Evolutionary conservation across 306 rosid genomes (phyloP).

Genomic region (Pachyrhizus erosus): DNA sequence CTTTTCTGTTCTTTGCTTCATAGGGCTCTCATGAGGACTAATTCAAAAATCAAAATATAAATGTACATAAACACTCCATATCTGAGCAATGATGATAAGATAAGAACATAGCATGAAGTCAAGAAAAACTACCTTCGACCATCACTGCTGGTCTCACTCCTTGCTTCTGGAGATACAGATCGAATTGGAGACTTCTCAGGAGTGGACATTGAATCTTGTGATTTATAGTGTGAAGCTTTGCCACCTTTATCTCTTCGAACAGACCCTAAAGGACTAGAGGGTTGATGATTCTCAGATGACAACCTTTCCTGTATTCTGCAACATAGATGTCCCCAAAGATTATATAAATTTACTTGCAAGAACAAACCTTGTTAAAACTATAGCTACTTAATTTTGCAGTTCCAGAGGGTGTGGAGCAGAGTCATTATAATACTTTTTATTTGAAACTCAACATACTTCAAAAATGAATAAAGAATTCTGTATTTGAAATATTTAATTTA

Average conservation of each 20-base stretch:
- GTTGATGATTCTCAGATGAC: slow-evolving; percentile 46
- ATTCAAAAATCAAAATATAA: slow-evolving; percentile 36
- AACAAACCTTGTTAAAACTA: slow-evolving; percentile 21
- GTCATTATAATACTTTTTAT: background rate
- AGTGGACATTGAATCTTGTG: slow-evolving; percentile 47
- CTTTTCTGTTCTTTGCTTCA: slow-evolving; percentile 53
- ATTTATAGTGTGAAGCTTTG: slow-evolving; percentile 45
- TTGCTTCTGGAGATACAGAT: slow-evolving; percentile 56
- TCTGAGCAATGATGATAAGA: slow-evolving; percentile 23
- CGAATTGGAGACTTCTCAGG: slow-evolving; percentile 51
- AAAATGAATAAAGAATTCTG: background rate
- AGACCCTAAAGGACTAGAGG: slow-evolving; percentile 54
- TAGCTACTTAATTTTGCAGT: slow-evolving; percentile 22
- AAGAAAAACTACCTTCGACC: slow-evolving; percentile 62
- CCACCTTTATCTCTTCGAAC: slow-evolving; percentile 48
- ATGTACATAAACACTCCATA: slow-evolving; percentile 18
- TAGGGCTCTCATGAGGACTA: slow-evolving; percentile 54
- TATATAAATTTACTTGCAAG: slow-evolving; percentile 17
- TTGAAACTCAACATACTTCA: slow-evolving; percentile 5
- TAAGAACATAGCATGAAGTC: slow-evolving; percentile 5
- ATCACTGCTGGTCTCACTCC: slow-evolving; percentile 53
- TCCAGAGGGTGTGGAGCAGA: background rate
- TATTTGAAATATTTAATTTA: background rate
- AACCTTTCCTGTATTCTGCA: slow-evolving; percentile 53
- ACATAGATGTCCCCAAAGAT: slow-evolving; percentile 38